Evolutionary conservation across 2,329 filamentous ascomycete genomes (phyloP).

Genomic region (Diaporthe humulicola): DNA sequence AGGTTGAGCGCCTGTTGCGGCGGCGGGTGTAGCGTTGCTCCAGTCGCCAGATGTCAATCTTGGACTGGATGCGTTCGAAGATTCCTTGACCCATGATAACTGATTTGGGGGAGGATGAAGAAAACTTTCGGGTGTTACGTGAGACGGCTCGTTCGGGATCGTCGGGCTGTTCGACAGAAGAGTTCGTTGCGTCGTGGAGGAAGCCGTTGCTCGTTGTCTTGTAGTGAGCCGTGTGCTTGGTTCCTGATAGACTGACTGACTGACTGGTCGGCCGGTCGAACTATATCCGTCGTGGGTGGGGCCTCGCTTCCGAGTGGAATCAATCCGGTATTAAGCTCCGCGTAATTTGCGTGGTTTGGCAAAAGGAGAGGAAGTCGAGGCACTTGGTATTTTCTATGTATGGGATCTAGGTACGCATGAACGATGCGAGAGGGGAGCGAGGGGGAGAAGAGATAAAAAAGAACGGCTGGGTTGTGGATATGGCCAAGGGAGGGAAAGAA

Average conservation of each 20-base stretch:
- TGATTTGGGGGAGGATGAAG: not conserved
- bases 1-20: constrained; percentile 87
- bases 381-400: not conserved
- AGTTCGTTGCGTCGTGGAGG: constrained; percentile 20
- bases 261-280: not conserved
- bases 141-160: not conserved
- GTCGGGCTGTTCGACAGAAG: not conserved
- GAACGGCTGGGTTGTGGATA: not conserved
- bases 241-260: not conserved
- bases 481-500: constrained; percentile 1
- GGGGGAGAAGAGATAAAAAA: not conserved
- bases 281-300: constrained; percentile 19
- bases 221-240: not conserved
- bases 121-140: not conserved
- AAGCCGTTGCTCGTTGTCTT: constrained; percentile 4
- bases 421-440: not conserved
- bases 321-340: constrained; percentile 32
- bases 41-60: constrained; percentile 92
- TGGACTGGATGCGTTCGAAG: constrained; percentile 72
- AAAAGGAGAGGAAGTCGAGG: not conserved
- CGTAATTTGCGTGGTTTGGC: constrained; percentile 17
- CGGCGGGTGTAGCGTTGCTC: constrained; percentile 95
- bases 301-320: constrained; percentile 33
- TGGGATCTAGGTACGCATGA: not conserved
- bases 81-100: constrained; percentile 62